A percentile compares a stretch with the other conserved stretches of the same genome.
These are phyloP conservation scores for Crotalaria pallida DNA, from an alignment of 306 rosid genomes.

Conservation along the genomic window DNA sequence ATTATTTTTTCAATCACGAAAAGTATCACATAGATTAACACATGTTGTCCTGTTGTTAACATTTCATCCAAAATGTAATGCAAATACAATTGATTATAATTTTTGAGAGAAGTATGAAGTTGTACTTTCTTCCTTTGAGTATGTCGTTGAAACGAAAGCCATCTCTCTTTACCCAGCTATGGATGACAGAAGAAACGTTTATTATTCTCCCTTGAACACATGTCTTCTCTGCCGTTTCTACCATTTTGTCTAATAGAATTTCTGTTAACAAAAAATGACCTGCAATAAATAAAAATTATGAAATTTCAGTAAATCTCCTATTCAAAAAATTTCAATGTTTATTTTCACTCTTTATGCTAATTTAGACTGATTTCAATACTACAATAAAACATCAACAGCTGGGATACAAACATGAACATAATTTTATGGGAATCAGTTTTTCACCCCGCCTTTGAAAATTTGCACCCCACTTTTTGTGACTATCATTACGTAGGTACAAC, in stretches of 20 bases:
- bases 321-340: background rate
- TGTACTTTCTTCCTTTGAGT: conserved; percentile 66
- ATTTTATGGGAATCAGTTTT: too few species aligned
- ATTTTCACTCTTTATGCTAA: background rate
- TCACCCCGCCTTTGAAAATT: too few species aligned
- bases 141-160: conserved; percentile 58
- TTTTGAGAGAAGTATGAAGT: background rate
- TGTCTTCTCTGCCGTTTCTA: conserved; percentile 71
- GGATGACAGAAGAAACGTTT: conserved; percentile 81
- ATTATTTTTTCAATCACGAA: too few species aligned
- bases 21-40: too few species aligned
- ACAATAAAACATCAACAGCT: background rate
- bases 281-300: conserved; percentile 23
- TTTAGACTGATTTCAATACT: background rate
- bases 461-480: too few species aligned
- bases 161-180: conserved; percentile 82
- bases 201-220: conserved; percentile 81
- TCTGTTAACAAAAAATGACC: conserved; percentile 84
- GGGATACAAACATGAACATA: background rate
- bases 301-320: background rate
- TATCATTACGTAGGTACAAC: too few species aligned
- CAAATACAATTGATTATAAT: background rate
- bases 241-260: conserved; percentile 73
- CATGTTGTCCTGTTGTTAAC: too few species aligned
- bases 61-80: conserved; percentile 6